A percentile compares a stretch with the other conserved stretches of the same genome.
Evolutionary conservation across 345 rosid genomes (phyloP).

Genomic region (Streptanthus diversifolius): DNA sequence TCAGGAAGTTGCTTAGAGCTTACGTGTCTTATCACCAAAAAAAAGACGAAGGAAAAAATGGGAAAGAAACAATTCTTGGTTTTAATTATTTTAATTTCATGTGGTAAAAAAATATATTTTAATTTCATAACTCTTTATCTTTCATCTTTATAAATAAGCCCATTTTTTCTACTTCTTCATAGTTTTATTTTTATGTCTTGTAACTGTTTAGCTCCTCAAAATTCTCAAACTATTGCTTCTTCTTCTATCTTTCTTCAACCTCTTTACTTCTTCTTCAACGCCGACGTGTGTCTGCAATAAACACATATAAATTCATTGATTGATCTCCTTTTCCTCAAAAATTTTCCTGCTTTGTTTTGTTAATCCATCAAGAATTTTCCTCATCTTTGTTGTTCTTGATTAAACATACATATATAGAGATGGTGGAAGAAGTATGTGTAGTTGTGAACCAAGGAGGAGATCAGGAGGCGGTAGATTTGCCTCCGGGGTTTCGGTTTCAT

Average conservation of each 20-base stretch:
- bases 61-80: not conserved
- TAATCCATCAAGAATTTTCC: not conserved
- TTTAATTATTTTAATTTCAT: not conserved
- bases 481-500: constrained; percentile 91
- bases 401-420: not conserved
- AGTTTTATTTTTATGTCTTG: constrained; percentile 44
- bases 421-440: constrained; percentile 46
- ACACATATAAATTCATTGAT: not conserved
- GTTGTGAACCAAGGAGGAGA: constrained; percentile 62
- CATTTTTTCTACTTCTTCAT: constrained; percentile 27
- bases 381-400: not conserved
- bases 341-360: not conserved
- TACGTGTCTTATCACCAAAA: constrained; percentile 60
- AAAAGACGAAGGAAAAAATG: not conserved
- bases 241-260: constrained; percentile 33
- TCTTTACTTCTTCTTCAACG: constrained; percentile 9
- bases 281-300: constrained; percentile 18
- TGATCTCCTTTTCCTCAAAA: not conserved
- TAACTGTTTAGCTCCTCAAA: constrained; percentile 36
- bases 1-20: constrained; percentile 53
- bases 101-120: too few relatives aligned
- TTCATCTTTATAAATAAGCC: constrained; percentile 57
- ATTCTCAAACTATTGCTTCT: constrained; percentile 29
- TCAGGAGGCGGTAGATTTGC: constrained; percentile 51
- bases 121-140: constrained; percentile 6